Evolutionary conservation across 2,329 filamentous ascomycete species (phyloP).

Genomic region (Trichoderma simmonsii): DNA sequence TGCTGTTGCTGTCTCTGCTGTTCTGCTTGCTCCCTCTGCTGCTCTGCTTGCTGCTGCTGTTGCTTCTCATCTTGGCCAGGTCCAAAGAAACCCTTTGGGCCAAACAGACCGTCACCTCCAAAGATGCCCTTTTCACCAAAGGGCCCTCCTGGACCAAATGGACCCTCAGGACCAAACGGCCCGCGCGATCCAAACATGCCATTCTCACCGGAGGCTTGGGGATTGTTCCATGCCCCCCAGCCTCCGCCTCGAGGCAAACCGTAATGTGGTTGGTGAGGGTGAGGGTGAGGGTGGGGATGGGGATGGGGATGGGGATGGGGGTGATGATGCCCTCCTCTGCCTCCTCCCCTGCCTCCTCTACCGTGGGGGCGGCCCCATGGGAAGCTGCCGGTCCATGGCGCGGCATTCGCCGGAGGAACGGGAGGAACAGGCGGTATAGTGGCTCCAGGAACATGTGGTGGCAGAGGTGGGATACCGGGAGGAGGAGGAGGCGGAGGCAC

Average conservation of each 20-base stretch:
- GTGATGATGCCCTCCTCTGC: constrained; percentile 5
- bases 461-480: not conserved
- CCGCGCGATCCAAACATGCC: constrained; percentile 19
- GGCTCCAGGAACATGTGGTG: not conserved
- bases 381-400: not conserved
- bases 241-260: constrained; percentile 17
- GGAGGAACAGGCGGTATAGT: not conserved
- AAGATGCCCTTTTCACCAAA: constrained; percentile 11
- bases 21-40: not conserved
- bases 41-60: not conserved
- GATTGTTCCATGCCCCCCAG: not conserved
- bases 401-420: not conserved
- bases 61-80: not conserved
- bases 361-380: constrained; percentile 13
- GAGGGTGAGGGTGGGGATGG: not conserved
- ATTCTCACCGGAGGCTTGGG: not conserved
- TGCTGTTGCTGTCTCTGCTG: not conserved
- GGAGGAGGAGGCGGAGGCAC: not conserved
- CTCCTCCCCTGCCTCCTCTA: not conserved
- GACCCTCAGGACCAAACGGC: constrained; percentile 16
- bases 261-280: not conserved
- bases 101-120: not conserved
- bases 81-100: constrained; percentile 2
- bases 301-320: not conserved
- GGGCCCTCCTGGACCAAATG: constrained; percentile 18